Percentiles rank a stretch among this genome's conserved stretches.
Conservation (phyloP, 495 filamentous ascomycete genomes). For the Lichenothelia convexa region DNA sequence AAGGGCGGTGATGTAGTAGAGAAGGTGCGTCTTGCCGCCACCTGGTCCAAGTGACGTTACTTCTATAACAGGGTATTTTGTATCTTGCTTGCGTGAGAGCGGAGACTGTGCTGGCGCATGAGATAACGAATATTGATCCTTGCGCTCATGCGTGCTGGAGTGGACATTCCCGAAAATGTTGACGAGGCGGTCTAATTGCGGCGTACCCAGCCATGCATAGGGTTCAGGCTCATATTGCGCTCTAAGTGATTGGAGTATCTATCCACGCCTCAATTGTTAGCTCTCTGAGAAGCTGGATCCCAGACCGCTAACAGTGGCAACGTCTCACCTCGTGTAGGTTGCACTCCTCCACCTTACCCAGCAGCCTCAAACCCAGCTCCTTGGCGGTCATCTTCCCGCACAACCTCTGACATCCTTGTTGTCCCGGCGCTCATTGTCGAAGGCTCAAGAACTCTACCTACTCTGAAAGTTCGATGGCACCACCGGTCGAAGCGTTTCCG, state of each 20-base stretch:
- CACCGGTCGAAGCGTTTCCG: conserved; percentile 37
- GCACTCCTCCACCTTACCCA: conserved; percentile 46
- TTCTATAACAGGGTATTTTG: conserved; percentile 34
- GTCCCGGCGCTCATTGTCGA: background rate
- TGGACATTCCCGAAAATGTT: background rate
- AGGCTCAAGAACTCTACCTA: background rate
- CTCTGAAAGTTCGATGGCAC: conserved; percentile 32
- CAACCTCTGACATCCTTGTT: background rate
- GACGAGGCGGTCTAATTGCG: conserved; percentile 31
- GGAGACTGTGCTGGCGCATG: background rate
- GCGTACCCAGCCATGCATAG: conserved; percentile 21
- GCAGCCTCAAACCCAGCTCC: conserved; percentile 39
- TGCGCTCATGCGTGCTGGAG: conserved; percentile 2
- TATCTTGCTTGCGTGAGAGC: conserved; percentile 4
- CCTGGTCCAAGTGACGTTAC: conserved; percentile 35
- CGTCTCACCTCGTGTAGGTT: conserved; percentile 41
- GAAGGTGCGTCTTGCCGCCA: conserved; percentile 44
- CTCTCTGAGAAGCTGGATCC: background rate
- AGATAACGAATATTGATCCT: conserved; percentile 2
- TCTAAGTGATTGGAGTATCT: background rate
- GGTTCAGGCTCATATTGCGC: background rate
- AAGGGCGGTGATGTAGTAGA: conserved; percentile 47
- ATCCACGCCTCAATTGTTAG: background rate
- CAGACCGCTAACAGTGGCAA: background rate
- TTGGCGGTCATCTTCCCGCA: conserved; percentile 22